phyloP scores from a whole-genome alignment of 176 grass and related monocot species.

The Musa itinerans region DNA sequence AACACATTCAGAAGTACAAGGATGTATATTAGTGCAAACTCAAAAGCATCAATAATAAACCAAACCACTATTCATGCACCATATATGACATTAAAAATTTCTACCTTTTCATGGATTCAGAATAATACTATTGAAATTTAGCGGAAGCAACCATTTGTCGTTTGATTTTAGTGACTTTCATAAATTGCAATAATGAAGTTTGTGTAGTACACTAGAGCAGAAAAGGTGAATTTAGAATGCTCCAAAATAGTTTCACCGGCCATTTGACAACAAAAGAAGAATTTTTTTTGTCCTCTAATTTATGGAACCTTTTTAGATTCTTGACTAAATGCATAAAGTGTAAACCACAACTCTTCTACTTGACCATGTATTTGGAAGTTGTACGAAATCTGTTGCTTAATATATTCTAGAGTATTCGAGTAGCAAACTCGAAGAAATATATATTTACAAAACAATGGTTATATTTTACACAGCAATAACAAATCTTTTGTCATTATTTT shows the following conservation, averaged over 20 bases:
- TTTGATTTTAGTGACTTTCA: background rate
- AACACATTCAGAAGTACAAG: background rate
- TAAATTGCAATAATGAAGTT: background rate
- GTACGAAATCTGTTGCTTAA: background rate
- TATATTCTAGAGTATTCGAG: background rate
- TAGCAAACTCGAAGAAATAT: background rate
- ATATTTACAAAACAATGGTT: no score
- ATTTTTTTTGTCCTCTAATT: background rate
- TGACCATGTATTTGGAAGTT: background rate
- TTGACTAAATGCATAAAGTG: background rate
- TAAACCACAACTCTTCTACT: background rate
- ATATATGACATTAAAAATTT: no score
- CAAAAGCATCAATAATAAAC: background rate
- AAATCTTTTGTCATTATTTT: no score
- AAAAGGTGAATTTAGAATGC: background rate
- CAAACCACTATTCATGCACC: no score
- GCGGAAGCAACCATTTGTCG: no score
- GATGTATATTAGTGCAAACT: background rate
- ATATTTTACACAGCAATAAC: no score
- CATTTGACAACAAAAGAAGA: background rate
- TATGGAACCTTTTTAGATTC: background rate
- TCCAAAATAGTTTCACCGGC: background rate
- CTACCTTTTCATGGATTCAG: no score
- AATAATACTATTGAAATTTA: no score
- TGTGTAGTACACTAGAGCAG: background rate